phyloP scores from a whole-genome alignment of 257 asterid genomes.

The Lavandula angustifolia region DNA sequence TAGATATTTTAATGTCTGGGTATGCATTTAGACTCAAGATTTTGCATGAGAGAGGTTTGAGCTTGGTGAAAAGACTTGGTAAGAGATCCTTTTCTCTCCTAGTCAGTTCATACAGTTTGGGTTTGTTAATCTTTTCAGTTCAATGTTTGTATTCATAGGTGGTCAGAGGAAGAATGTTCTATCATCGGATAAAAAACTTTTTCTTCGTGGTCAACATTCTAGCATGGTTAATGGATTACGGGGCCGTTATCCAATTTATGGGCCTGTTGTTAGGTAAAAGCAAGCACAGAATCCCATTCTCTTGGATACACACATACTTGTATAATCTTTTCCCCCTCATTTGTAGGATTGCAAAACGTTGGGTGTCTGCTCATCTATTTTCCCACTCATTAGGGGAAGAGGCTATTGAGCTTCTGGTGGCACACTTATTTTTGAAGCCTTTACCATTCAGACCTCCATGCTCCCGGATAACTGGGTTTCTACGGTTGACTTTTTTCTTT shows the following conservation, averaged over 20 bases:
- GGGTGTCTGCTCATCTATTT: constrained; percentile 93
- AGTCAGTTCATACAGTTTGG: constrained; percentile 23
- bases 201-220: constrained; percentile 78
- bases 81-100: constrained; percentile 31
- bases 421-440: constrained; percentile 79
- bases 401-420: constrained; percentile 90
- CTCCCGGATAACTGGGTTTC: constrained; percentile 85
- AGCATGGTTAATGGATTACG: constrained; percentile 89
- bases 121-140: neutral
- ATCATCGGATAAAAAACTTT: constrained; percentile 68
- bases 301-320: neutral
- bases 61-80: constrained; percentile 65
- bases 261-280: constrained; percentile 79
- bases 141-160: constrained; percentile 34
- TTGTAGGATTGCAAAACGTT: constrained; percentile 88
- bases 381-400: constrained; percentile 75
- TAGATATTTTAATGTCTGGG: constrained; percentile 83
- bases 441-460: constrained; percentile 74
- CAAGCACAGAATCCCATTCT: neutral
- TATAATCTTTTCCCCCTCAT: constrained; percentile 8
- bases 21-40: constrained; percentile 93
- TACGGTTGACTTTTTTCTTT: constrained; percentile 53
- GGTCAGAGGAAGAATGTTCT: constrained; percentile 57
- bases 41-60: constrained; percentile 87
- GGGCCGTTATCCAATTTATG: constrained; percentile 82